Percentiles rank a stretch among this genome's conserved stretches.
phyloP scores from a whole-genome alignment of 2,329 filamentous ascomycete species.

The Paramyrothecium sp. region DNA sequence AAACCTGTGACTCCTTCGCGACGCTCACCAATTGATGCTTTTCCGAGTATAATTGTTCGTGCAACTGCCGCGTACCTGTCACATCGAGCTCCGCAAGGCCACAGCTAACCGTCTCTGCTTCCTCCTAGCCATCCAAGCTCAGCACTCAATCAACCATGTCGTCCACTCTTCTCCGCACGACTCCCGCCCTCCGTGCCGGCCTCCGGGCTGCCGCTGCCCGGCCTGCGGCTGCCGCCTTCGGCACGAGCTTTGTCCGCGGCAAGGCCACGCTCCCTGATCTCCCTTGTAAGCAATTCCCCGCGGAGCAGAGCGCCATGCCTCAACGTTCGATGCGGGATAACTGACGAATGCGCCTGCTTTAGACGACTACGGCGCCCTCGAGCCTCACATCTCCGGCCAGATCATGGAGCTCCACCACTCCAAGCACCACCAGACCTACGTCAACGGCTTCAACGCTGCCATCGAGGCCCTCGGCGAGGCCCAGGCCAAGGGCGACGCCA shows the following conservation, averaged over 20 bases:
- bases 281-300: constrained; percentile 39
- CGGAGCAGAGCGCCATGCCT: background rate
- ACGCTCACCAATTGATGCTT: no score
- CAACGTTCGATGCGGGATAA: background rate
- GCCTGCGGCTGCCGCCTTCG: constrained; percentile 63
- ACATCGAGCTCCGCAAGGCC: background rate
- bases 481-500: constrained; percentile 58
- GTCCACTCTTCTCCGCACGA: constrained; percentile 70
- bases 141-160: constrained; percentile 59
- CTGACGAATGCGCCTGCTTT: background rate
- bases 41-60: no score
- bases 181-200: constrained; percentile 65
- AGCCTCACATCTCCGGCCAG: constrained; percentile 77
- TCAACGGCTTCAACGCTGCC: constrained; percentile 82
- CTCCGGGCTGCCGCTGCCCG: constrained; percentile 66
- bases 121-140: background rate
- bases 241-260: constrained; percentile 75
- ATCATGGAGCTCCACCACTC: constrained; percentile 97
- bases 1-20: no score
- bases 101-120: background rate
- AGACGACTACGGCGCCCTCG: constrained; percentile 97
- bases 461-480: constrained; percentile 68
- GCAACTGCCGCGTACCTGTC: background rate
- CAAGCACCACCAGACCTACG: constrained; percentile 93
- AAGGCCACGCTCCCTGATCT: constrained; percentile 95